These are phyloP conservation scores for Hibiscus tridactylites DNA, from an alignment of 345 rosid genomes.

Conservation along the genomic window DNA sequence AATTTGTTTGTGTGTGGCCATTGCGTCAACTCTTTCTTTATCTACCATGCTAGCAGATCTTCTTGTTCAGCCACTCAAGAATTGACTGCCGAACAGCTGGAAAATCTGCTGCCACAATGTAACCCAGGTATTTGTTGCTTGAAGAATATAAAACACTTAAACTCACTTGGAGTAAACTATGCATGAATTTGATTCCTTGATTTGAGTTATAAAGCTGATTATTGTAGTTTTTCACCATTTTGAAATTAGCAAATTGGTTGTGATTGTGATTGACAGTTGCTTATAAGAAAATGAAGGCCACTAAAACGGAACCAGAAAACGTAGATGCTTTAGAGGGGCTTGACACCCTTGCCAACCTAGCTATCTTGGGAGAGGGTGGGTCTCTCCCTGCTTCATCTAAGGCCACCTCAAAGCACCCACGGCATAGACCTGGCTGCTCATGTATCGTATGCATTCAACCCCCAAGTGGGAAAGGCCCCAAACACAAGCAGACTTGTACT, in stretches of 20 bases:
- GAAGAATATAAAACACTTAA: neutral
- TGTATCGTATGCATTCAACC: conserved; percentile 95
- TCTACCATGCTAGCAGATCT: conserved; percentile 38
- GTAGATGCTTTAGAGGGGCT: conserved; percentile 57
- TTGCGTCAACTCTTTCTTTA: neutral
- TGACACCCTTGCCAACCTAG: conserved; percentile 61
- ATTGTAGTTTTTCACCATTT: neutral
- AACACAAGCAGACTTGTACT: conserved; percentile 70
- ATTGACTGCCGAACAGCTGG: conserved; percentile 45
- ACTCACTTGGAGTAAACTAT: neutral
- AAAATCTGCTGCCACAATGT: conserved; percentile 41
- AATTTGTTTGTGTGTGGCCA: neutral
- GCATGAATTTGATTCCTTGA: conserved; percentile 5
- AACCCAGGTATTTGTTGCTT: conserved; percentile 38
- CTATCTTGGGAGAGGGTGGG: conserved; percentile 57
- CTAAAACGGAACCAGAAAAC: conserved; percentile 34
- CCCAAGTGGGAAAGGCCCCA: conserved; percentile 85
- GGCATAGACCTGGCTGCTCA: conserved; percentile 85
- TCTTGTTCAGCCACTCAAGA: conserved; percentile 52
- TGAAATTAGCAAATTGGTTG: conserved; percentile 6
- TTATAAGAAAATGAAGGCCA: conserved; percentile 46
- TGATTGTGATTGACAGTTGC: conserved; percentile 23
- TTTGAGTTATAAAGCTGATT: neutral
- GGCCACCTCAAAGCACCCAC: conserved; percentile 82
- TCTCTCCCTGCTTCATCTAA: conserved; percentile 40